Evolutionary conservation across 805 yeast species (phyloP).

Genomic region (Starmera dryadoides): DNA sequence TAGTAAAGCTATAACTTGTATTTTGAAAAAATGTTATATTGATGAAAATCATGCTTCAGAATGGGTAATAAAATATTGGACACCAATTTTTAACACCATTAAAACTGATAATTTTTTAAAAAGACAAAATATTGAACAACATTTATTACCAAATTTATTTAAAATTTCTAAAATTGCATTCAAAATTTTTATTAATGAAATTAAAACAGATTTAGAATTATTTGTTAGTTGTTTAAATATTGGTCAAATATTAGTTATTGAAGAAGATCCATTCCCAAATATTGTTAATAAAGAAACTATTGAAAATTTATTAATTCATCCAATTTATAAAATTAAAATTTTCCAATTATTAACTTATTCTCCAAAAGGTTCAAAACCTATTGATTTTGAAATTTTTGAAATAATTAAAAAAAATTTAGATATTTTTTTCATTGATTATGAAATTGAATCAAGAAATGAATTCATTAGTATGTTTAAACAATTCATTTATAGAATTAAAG

Average conservation of each 20-base stretch:
- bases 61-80: slow-evolving; percentile 18
- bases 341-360: slow-evolving; percentile 57
- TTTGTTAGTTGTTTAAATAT: slow-evolving; percentile 51
- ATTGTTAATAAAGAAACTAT: slow-evolving; percentile 27
- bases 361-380: slow-evolving; percentile 51
- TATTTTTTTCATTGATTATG: slow-evolving; percentile 53
- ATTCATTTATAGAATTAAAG: slow-evolving; percentile 59
- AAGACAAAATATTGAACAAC: slow-evolving; percentile 41
- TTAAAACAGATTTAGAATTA: slow-evolving; percentile 25
- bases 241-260: slow-evolving; percentile 54
- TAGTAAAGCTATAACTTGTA: slow-evolving; percentile 45
- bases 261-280: slow-evolving; percentile 40
- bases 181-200: slow-evolving; percentile 26
- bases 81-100: slow-evolving; percentile 11
- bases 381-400: slow-evolving; percentile 37
- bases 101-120: slow-evolving; percentile 2
- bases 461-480: slow-evolving; percentile 54
- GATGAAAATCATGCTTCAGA: slow-evolving; percentile 16
- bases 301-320: slow-evolving; percentile 36
- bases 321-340: slow-evolving; percentile 40
- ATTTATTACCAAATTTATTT: slow-evolving; percentile 60
- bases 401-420: slow-evolving; percentile 38
- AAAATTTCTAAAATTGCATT: slow-evolving; percentile 39
- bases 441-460: slow-evolving; percentile 61
- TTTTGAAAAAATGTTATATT: slow-evolving; percentile 29